These are phyloP conservation scores for Isabelozyma rhagii DNA, from an alignment of 805 yeast species.

Conservation along the genomic window DNA sequence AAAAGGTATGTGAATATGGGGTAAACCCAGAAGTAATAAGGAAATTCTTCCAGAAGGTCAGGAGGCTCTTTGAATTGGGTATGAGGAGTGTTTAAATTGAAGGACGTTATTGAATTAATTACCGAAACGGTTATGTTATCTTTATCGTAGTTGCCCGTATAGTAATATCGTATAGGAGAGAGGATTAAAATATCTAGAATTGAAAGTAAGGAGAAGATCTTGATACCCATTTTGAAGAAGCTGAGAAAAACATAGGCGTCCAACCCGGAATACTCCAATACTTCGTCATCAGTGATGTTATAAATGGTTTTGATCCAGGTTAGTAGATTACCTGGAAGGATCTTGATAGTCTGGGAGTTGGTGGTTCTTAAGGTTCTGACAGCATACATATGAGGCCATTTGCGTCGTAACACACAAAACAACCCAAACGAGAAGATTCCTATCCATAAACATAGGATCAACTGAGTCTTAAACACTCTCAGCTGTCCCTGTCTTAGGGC, in stretches of 20 bases:
- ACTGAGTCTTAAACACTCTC: constrained; percentile 56
- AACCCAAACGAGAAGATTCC: constrained; percentile 45
- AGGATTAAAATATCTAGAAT: constrained; percentile 47
- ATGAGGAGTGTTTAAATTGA: background rate
- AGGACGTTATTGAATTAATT: constrained; percentile 1
- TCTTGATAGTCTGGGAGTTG: constrained; percentile 30
- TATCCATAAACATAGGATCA: constrained; percentile 45
- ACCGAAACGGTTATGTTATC: constrained; percentile 23
- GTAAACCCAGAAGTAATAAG: constrained; percentile 48
- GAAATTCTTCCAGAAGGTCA: constrained; percentile 33
- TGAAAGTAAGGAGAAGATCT: constrained; percentile 60
- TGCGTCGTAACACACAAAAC: constrained; percentile 50
- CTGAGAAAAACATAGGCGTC: constrained; percentile 67
- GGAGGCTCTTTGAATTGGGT: constrained; percentile 13
- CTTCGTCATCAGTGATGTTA: constrained; percentile 66
- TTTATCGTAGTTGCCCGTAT: constrained; percentile 43
- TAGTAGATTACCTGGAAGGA: constrained; percentile 51
- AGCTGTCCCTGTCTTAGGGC: constrained; percentile 28
- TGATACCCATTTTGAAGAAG: constrained; percentile 65
- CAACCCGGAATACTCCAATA: constrained; percentile 83
- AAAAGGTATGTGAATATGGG: constrained; percentile 56
- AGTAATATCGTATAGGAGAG: constrained; percentile 38
- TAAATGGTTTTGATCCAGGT: constrained; percentile 75
- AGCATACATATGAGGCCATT: constrained; percentile 58
- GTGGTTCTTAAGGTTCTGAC: constrained; percentile 49